Conservation (phyloP, 2,329 filamentous ascomycete species). For the Xylariaceae sp. region DNA sequence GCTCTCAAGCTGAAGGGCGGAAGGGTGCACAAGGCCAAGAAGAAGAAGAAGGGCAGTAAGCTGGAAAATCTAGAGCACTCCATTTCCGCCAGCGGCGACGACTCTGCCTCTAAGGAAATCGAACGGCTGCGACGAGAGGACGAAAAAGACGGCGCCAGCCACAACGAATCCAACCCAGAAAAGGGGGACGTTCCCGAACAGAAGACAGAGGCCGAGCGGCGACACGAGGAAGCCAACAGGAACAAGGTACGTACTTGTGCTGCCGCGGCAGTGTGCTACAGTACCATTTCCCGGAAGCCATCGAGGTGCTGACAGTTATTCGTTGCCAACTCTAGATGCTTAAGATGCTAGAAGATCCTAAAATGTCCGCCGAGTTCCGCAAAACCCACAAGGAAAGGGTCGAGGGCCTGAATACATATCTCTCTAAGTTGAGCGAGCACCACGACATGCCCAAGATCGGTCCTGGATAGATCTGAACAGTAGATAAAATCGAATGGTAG, state of each 20-base stretch:
- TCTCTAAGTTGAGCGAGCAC: conserved; percentile 91
- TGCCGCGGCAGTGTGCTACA: neutral
- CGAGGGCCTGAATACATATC: conserved; percentile 91
- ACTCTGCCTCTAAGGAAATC: conserved; percentile 43
- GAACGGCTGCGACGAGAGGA: conserved; percentile 26
- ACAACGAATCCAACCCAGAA: conserved; percentile 32
- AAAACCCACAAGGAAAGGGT: conserved; percentile 98
- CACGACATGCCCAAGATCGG: conserved; percentile 88
- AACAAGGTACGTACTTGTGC: conserved; percentile 67
- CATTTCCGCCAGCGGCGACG: conserved; percentile 39
- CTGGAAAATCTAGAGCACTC: conserved; percentile 49
- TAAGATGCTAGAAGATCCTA: conserved; percentile 68
- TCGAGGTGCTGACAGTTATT: conserved; percentile 17
- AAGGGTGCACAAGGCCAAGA: conserved; percentile 65
- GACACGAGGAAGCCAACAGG: conserved; percentile 77
- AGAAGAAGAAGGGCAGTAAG: conserved; percentile 56
- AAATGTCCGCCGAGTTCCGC: conserved; percentile 70
- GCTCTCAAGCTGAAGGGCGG: conserved; percentile 84
- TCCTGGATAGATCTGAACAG: conserved; percentile 48
- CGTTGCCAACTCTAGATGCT: conserved; percentile 61
- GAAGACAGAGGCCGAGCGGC: conserved; percentile 85
- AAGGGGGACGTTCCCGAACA: conserved; percentile 39
- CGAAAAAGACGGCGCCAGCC: conserved; percentile 35
- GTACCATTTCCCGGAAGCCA: neutral
- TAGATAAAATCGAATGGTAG: neutral